These are phyloP conservation scores for Bidens hawaiensis DNA, from an alignment of 140 eudicot species.

Conservation along the genomic window DNA sequence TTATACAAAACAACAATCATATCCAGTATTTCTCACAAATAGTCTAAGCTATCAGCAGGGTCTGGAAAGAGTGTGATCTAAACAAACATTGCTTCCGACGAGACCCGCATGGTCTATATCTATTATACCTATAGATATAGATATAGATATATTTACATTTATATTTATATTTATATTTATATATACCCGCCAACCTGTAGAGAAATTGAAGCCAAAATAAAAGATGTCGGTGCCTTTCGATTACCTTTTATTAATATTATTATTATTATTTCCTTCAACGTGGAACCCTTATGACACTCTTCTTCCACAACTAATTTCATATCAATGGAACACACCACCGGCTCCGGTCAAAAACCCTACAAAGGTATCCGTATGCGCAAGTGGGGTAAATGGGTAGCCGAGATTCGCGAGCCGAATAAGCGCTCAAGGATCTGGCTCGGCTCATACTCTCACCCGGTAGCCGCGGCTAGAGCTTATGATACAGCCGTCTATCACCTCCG, in stretches of 20 bases:
- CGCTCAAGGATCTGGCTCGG: slow-evolving; percentile 83
- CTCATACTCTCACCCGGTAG: slow-evolving; percentile 65
- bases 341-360: slow-evolving; percentile 31
- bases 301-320: neutral
- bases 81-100: no score
- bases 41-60: no score
- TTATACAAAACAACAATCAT: no score
- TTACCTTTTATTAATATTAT: slow-evolving; percentile 25
- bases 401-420: slow-evolving; percentile 77
- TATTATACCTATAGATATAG: no score
- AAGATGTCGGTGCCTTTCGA: slow-evolving; percentile 41
- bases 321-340: slow-evolving; percentile 15
- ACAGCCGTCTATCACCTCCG: slow-evolving; percentile 75
- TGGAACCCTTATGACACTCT: slow-evolving; percentile 11
- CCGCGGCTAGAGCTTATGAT: slow-evolving; percentile 84
- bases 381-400: slow-evolving; percentile 98
- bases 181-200: slow-evolving; percentile 12
- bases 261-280: slow-evolving; percentile 13
- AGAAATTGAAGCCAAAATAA: slow-evolving; percentile 16
- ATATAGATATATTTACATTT: no score
- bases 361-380: slow-evolving; percentile 84
- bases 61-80: no score
- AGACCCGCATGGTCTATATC: no score
- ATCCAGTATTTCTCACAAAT: no score
- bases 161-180: neutral